Evolutionary conservation across 805 yeast genomes (phyloP), one percentile per base, ranked within the genome.

Genomic region (Ogataea kodamae): DNA sequence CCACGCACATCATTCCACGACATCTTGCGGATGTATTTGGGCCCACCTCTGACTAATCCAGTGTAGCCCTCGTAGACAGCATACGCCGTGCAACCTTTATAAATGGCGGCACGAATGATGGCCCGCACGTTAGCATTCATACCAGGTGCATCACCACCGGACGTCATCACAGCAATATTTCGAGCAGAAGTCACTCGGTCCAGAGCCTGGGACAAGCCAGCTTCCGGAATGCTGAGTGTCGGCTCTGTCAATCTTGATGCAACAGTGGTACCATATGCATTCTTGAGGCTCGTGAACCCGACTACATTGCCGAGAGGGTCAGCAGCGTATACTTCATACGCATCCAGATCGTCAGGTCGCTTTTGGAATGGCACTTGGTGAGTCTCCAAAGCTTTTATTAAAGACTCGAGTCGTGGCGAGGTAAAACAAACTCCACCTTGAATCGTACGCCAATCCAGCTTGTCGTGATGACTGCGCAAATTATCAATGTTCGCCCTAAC

Each of bases 231-330:
- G 5, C 15, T 11, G 20, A 13, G 22, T 5, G 19, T 32, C 6
- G 26, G 32, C 21, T 36, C 40, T 17, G 28, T 33, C 16, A 30
- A 41, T 36, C 49, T 42, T 6, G 51, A 35, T 10, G 18, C 18
- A 22, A 40, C 21, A 13, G 43, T 49, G n/a, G 54, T 41, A 3
- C 60, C 65, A 32, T 78, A 64, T 6, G 87, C 74, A 45, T 81
- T 78, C 15, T 53, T 53, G 19, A 72, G 62, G 3, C 79, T 65
- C 13, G 94, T 77, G 62, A 89, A 87, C 4, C 96, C 97, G 28
- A 89, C 57, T 18, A 88, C 58, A 47, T 76, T 74, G 12, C 96
- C 96, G 43, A 88, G 63, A 6, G 97, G 97, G 57, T 90, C 97
- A 16, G 82, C 54, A 6, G 78, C 72, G 57, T 81, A 86, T 5